Conservation (phyloP, 2,329 filamentous ascomycete species). For the Penicillium sp. region DNA sequence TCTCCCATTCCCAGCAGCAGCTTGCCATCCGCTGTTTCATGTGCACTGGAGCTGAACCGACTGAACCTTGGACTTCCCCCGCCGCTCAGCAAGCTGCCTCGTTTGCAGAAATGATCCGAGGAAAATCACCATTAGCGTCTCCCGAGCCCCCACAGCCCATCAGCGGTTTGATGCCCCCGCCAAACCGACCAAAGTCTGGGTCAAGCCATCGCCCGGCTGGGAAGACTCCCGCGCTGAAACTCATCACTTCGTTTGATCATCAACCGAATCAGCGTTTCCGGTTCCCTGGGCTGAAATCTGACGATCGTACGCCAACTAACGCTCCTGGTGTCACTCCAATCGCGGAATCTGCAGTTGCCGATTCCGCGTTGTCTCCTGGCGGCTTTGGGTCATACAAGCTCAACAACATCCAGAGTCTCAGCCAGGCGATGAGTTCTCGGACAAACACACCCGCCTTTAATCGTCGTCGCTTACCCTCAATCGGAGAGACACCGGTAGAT, state of each 20-base stretch:
- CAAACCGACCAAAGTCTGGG: conserved; percentile 46
- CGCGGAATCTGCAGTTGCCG: conserved; percentile 67
- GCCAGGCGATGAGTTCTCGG: conserved; percentile 68
- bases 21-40: conserved; percentile 91
- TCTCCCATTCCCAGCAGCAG: conserved; percentile 83
- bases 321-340: conserved; percentile 82
- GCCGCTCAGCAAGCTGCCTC: conserved; percentile 64
- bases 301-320: conserved; percentile 72
- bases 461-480: conserved; percentile 71
- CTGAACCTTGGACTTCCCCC: conserved; percentile 85
- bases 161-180: conserved; percentile 22
- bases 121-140: conserved; percentile 45
- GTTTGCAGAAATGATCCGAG: conserved; percentile 38
- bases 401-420: conserved; percentile 65
- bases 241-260: conserved; percentile 82
- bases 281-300: conserved; percentile 59
- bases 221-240: conserved; percentile 81
- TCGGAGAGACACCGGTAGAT: conserved; percentile 67
- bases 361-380: conserved; percentile 66
- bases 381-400: conserved; percentile 60
- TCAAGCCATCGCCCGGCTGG: conserved; percentile 62
- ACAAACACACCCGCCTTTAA: conserved; percentile 63
- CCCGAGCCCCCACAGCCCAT: conserved; percentile 59
- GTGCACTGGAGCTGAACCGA: conserved; percentile 81
- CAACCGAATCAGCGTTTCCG: conserved; percentile 57